A percentile compares a stretch with the other conserved stretches of the same genome.
Evolutionary conservation across 768 basidiomycete genomes (phyloP).

Genomic region (Tricholoma hemisulphureum): DNA sequence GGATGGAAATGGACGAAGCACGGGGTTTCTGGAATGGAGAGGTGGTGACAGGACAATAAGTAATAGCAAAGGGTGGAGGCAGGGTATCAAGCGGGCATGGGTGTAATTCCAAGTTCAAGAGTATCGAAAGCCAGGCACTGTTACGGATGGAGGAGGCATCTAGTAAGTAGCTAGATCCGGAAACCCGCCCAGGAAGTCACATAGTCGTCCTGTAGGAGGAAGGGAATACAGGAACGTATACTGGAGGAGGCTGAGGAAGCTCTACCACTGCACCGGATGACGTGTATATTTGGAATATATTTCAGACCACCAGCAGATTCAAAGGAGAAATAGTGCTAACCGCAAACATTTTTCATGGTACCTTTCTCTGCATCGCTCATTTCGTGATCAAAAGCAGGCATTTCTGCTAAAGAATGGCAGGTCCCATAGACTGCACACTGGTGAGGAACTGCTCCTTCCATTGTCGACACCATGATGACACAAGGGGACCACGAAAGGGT

Average conservation of each 20-base stretch:
- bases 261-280: not conserved
- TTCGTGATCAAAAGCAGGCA: not conserved
- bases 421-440: not conserved
- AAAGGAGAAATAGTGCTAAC: not conserved
- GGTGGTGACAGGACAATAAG: too few species aligned
- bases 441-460: not conserved
- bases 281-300: not conserved
- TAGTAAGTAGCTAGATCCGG: too few species aligned
- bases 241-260: not conserved
- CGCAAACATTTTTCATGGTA: not conserved
- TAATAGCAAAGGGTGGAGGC: too few species aligned
- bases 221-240: not conserved
- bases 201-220: not conserved
- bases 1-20: too few species aligned
- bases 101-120: too few species aligned
- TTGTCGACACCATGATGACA: not conserved
- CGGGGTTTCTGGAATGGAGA: too few species aligned
- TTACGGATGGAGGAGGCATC: too few species aligned
- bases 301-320: not conserved
- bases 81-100: too few species aligned
- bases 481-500: constrained; percentile 1
- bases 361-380: constrained; percentile 5
- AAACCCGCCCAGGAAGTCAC: not conserved
- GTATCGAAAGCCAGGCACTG: too few species aligned
- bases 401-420: not conserved